Evolutionary conservation across 441 rosid species (phyloP), one percentile per base, ranked within the genome.

Genomic region (Corymbia citriodora): DNA sequence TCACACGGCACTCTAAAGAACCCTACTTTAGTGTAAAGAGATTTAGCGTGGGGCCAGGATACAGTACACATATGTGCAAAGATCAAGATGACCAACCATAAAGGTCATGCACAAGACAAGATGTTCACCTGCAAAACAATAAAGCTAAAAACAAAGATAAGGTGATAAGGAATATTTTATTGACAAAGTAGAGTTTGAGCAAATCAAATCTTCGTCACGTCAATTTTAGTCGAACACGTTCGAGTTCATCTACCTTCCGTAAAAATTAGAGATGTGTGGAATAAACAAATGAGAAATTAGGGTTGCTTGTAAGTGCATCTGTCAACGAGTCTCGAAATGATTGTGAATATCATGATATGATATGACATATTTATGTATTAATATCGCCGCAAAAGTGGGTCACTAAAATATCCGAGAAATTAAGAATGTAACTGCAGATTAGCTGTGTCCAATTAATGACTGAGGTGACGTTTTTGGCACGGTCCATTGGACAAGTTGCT

Each of bases 271-370:
- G 40, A 70, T 3, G 21, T 33, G 81, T 36, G 13, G 21, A 70
- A 72, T 19, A 18, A 72, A 74, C n/a, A 74, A 40, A 36, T 29
- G 40, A 74, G 19, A 21, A 0, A 9, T 74, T 25, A 4, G 25
- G 49, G 27, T 74, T 74, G 52, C n/a, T 40, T 40, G 10, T 74
- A 21, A 40, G n/a, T 74, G 6, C 48, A 74, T 21, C 16, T 3
- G 27, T 40, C 9, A 19, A 72, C 5, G 1, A 36, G 50, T 11
- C 6, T 74, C 10, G 8, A 21, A 23, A 74, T 40, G 10, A 74
- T 40, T 2, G 5, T 8, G 4, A 19, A 11, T 29, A 2, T 31
- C 1, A 1, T n/a, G 10, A 16, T 31, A n/a, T n/a, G n/a, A n/a
- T n/a, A n/a, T n/a, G 83, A 6, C 3, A 40, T 13, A 36, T 0